phyloP scores from a whole-genome alignment of 2,329 filamentous ascomycete genomes.

The Fusarium concolor region DNA sequence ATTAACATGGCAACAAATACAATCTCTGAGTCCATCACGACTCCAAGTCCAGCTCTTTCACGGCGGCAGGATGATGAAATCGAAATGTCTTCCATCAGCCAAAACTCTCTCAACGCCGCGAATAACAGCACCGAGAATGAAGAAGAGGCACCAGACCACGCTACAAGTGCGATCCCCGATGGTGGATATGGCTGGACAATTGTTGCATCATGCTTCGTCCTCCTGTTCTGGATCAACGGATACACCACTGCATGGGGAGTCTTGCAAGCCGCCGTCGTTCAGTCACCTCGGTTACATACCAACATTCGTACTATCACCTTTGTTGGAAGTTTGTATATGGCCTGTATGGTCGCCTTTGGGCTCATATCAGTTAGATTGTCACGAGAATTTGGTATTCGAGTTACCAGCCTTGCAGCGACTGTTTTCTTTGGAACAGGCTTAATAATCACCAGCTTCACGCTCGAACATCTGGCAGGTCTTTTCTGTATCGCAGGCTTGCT shows the following conservation, averaged over 20 bases:
- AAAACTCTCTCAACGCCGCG: not conserved
- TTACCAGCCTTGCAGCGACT: not conserved
- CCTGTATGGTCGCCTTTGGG: not conserved
- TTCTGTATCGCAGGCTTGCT: conserved; percentile 1
- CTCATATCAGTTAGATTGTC: not conserved
- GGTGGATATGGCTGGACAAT: conserved; percentile 22
- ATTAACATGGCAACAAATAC: not conserved
- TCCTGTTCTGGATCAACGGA: not conserved
- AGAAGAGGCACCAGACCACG: conserved; percentile 4
- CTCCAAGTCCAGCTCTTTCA: not conserved
- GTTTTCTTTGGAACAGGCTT: not conserved
- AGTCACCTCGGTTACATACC: not conserved
- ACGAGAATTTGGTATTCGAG: not conserved
- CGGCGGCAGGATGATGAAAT: not conserved
- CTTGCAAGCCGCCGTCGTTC: not conserved
- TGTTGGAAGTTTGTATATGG: conserved; percentile 11
- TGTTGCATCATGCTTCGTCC: not conserved
- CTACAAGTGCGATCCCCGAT: conserved; percentile 5
- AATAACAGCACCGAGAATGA: not conserved
- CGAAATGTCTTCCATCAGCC: not conserved
- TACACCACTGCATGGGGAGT: conserved; percentile 10
- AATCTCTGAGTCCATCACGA: not conserved
- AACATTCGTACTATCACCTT: conserved; percentile 3
- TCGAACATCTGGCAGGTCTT: not conserved
- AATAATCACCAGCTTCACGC: conserved; percentile 1